Conservation (phyloP, 805 yeast genomes). For the Saturnispora besseyi region DNA sequence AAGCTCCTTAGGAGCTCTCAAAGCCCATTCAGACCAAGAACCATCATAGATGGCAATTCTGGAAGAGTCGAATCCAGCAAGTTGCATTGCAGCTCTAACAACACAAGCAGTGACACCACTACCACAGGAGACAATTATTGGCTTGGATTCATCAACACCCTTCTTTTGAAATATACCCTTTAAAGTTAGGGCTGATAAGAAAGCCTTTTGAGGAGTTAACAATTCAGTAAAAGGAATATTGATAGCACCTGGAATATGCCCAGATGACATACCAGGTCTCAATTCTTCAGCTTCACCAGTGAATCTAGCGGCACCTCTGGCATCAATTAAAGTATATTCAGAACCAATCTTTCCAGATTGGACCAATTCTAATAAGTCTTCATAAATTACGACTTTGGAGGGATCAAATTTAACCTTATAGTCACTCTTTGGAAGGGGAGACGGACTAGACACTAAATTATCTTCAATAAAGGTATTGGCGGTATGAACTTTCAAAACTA, state of each 20-base stretch:
- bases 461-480: constrained; percentile 19
- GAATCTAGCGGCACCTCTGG: constrained; percentile 68
- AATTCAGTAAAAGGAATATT: constrained; percentile 69
- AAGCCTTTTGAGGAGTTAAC: constrained; percentile 40
- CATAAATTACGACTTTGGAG: constrained; percentile 54
- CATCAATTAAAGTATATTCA: constrained; percentile 61
- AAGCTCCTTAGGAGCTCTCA: constrained; percentile 50
- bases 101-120: constrained; percentile 95
- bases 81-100: constrained; percentile 62
- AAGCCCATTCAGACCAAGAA: constrained; percentile 85
- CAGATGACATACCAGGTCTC: constrained; percentile 77
- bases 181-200: constrained; percentile 40
- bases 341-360: constrained; percentile 32
- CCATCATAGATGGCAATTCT: constrained; percentile 71
- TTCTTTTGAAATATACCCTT: constrained; percentile 36
- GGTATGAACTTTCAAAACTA: constrained; percentile 16
- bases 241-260: constrained; percentile 78
- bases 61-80: constrained; percentile 36
- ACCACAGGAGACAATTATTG: constrained; percentile 85
- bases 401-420: constrained; percentile 33
- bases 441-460: constrained; percentile 16
- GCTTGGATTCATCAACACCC: constrained; percentile 38
- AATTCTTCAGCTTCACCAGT: constrained; percentile 82
- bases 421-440: constrained; percentile 18
- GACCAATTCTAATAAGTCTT: constrained; percentile 55